Conservation (phyloP, 1,284 basidiomycete genomes). For the Trichosporon faecale region DNA sequence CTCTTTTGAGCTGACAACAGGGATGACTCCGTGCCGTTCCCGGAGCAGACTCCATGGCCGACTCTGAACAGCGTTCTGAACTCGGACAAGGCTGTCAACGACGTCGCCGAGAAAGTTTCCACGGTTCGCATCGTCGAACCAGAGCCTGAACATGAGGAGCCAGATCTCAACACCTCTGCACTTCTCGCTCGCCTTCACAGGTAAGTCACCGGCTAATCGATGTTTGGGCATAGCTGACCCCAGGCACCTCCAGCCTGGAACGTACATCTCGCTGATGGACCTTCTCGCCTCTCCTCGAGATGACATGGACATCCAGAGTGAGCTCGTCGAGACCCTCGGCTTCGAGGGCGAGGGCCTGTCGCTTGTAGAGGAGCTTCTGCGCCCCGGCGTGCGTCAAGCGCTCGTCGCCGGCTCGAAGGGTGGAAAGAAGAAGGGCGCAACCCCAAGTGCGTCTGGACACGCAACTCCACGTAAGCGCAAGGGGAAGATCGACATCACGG, state of each 20-base stretch:
- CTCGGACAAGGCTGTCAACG: background rate
- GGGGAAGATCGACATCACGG: constrained; percentile 38
- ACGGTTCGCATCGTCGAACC: constrained; percentile 1
- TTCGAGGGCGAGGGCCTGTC: constrained; percentile 63
- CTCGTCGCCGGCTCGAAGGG: constrained; percentile 22
- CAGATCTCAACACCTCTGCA: constrained; percentile 6
- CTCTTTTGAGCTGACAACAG: background rate
- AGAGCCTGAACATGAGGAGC: constrained; percentile 11
- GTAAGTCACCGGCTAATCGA: background rate
- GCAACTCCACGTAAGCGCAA: constrained; percentile 15
- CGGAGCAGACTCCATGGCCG: constrained; percentile 21
- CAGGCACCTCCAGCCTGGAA: constrained; percentile 26
- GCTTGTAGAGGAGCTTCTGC: constrained; percentile 46
- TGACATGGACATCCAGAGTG: constrained; percentile 71
- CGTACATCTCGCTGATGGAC: constrained; percentile 36
- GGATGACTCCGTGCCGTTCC: constrained; percentile 8
- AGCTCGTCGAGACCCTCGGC: constrained; percentile 78
- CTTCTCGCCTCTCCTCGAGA: constrained; percentile 41
- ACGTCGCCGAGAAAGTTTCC: background rate
- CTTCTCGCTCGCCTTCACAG: constrained; percentile 16
- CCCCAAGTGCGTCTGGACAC: background rate
- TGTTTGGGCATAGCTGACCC: background rate
- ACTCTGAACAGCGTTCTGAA: constrained; percentile 20
- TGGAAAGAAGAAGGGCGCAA: constrained; percentile 23
- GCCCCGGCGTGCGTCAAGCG: constrained; percentile 33